Conservation (phyloP, 352 stramenopile species). For the Thalassiosira livingstoniorum region DNA sequence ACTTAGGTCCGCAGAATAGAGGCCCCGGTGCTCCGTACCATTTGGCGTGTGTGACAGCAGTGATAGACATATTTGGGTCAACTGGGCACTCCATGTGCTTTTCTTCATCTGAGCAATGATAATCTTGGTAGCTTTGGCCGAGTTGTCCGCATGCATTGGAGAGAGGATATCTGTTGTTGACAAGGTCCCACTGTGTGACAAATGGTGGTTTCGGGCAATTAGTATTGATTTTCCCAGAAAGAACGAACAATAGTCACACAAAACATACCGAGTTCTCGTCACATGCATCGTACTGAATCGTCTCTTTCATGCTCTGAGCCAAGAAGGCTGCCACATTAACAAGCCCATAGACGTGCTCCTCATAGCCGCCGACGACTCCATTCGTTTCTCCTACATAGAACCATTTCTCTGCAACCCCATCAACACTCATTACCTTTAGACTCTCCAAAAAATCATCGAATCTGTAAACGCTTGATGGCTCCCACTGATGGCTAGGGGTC, state of each 20-base stretch:
- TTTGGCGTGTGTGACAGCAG: constrained; percentile 60
- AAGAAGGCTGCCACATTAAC: constrained; percentile 61
- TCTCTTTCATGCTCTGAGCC: constrained; percentile 67
- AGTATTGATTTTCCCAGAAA: not conserved
- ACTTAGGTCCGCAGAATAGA: constrained; percentile 23
- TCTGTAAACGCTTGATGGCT: constrained; percentile 52
- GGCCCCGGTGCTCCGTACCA: constrained; percentile 45
- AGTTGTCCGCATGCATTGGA: constrained; percentile 63
- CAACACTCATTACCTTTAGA: constrained; percentile 38
- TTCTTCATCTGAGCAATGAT: constrained; percentile 56
- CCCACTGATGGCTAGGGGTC: constrained; percentile 45
- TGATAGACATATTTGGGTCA: constrained; percentile 62
- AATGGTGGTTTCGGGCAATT: not conserved
- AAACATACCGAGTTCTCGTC: constrained; percentile 37
- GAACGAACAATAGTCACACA: not conserved
- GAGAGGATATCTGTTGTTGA: constrained; percentile 9
- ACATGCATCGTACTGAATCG: constrained; percentile 64
- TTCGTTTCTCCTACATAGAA: constrained; percentile 54
- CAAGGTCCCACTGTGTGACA: constrained; percentile 1
- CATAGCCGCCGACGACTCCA: too few species aligned
- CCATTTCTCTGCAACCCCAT: constrained; percentile 47
- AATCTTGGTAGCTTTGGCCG: constrained; percentile 62
- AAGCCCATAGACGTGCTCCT: constrained; percentile 48
- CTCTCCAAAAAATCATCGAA: constrained; percentile 56
- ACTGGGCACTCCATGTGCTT: constrained; percentile 56